Evolutionary conservation across 2,329 filamentous ascomycete genomes (phyloP).

Genomic region (Ophiocordyceps sinensis): DNA sequence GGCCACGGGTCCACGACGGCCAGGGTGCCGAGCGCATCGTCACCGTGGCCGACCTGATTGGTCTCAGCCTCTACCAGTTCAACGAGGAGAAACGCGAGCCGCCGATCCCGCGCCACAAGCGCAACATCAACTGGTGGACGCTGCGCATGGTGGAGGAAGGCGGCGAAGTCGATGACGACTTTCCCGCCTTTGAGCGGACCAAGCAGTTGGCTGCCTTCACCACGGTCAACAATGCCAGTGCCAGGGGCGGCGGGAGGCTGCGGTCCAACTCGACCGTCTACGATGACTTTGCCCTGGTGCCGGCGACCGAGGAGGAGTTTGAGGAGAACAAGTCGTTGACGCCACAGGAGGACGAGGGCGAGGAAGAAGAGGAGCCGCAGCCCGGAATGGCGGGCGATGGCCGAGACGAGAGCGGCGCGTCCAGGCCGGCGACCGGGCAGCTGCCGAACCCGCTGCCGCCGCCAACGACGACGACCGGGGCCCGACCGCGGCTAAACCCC

Average conservation of each 20-base stretch:
- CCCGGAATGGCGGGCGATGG: not conserved
- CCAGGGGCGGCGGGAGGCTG: conserved; percentile 41
- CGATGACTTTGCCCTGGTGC: conserved; percentile 70
- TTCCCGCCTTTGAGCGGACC: conserved; percentile 61
- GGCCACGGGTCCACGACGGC: conserved; percentile 53
- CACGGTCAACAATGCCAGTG: conserved; percentile 69
- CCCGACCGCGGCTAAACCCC: conserved; percentile 36
- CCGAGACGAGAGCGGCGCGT: conserved; percentile 6
- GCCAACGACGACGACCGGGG: conserved; percentile 6
- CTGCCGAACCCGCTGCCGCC: conserved; percentile 14
- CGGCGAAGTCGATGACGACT: conserved; percentile 74
- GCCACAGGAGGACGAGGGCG: conserved; percentile 49
- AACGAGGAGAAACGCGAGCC: conserved; percentile 63
- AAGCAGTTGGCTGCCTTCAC: conserved; percentile 66
- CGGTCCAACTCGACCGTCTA: conserved; percentile 62
- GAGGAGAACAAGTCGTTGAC: conserved; percentile 54
- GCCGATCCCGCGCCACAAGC: conserved; percentile 45
- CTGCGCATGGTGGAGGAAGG: conserved; percentile 74
- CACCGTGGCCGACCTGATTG: conserved; percentile 69
- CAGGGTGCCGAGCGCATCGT: conserved; percentile 46
- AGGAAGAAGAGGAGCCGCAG: conserved; percentile 24
- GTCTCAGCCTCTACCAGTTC: conserved; percentile 64
- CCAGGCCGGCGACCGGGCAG: conserved; percentile 11
- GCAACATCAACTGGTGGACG: conserved; percentile 71
- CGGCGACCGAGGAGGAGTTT: conserved; percentile 54